phyloP scores from a whole-genome alignment of 202 grass and related monocot genomes.

The Carex arenaria region DNA sequence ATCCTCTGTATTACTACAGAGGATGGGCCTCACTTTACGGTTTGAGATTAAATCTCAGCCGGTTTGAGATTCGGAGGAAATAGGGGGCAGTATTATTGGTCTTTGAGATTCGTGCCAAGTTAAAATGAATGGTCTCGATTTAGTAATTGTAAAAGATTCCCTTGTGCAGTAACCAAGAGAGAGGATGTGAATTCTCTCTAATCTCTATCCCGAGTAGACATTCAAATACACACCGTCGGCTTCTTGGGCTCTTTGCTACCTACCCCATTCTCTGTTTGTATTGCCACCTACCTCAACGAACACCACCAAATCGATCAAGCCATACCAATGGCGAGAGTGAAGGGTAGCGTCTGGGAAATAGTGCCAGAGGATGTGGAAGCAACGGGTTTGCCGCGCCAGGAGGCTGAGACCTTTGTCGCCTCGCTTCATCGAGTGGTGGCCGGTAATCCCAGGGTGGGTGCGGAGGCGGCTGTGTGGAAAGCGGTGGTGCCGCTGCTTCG shows the following conservation, averaged over 20 bases:
- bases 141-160: too few relatives aligned
- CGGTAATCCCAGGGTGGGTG: background rate
- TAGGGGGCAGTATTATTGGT: too few relatives aligned
- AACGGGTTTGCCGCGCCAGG: conserved; percentile 29
- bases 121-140: too few relatives aligned
- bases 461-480: conserved; percentile 42
- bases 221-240: background rate
- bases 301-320: background rate
- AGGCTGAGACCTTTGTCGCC: conserved; percentile 37
- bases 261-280: background rate
- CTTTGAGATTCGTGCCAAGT: too few relatives aligned
- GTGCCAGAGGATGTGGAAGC: conserved; percentile 35
- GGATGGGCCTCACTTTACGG: too few relatives aligned
- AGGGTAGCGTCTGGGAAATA: conserved; percentile 66
- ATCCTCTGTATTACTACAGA: too few relatives aligned
- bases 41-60: too few relatives aligned
- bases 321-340: conserved; percentile 21
- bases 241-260: background rate
- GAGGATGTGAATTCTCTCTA: too few relatives aligned
- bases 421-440: conserved; percentile 35
- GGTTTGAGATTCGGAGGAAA: too few relatives aligned
- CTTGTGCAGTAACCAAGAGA: too few relatives aligned
- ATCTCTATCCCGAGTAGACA: background rate
- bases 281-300: background rate
- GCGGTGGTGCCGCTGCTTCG: conserved; percentile 40